These are phyloP conservation scores for Coemansia sp. DNA, from an alignment of 192 early-diverging fungal species.

Conservation along the genomic window DNA sequence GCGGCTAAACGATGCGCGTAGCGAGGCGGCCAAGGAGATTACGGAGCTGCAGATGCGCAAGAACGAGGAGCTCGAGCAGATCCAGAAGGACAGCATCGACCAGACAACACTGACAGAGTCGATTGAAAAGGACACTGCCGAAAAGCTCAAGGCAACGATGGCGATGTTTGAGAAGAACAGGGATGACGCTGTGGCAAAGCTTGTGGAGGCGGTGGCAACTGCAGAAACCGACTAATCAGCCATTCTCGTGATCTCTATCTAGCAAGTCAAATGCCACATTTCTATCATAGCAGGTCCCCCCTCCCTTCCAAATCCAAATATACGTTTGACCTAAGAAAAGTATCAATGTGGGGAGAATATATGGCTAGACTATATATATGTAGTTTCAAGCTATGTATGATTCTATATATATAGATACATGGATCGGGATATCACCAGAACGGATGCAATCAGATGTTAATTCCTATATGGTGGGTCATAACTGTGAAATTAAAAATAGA, in stretches of 20 bases:
- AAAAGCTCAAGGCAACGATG: slow-evolving; percentile 29
- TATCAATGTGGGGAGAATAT: no score
- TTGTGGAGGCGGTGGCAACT: slow-evolving; percentile 33
- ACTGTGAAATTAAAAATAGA: neutral
- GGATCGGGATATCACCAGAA: neutral
- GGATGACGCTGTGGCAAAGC: slow-evolving; percentile 30
- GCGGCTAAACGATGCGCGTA: slow-evolving; percentile 92
- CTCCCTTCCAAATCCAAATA: no score
- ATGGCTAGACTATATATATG: no score
- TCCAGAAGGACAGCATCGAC: slow-evolving; percentile 43
- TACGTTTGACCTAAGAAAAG: no score
- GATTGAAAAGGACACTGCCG: slow-evolving; percentile 40
- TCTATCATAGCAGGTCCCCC: no score
- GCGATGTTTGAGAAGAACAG: slow-evolving; percentile 49
- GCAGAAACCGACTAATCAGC: slow-evolving; percentile 10
- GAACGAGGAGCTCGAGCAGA: slow-evolving; percentile 62
- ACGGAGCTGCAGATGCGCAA: slow-evolving; percentile 82
- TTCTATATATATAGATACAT: no score
- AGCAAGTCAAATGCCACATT: no score
- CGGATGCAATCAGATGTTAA: neutral
- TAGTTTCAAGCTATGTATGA: no score
- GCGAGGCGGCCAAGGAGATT: slow-evolving; percentile 91
- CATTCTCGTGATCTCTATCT: no score
- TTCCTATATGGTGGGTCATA: neutral
- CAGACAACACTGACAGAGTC: slow-evolving; percentile 32